These are phyloP conservation scores for Clitopilus passeckerianus DNA, from an alignment of 768 basidiomycete species.

Conservation along the genomic window DNA sequence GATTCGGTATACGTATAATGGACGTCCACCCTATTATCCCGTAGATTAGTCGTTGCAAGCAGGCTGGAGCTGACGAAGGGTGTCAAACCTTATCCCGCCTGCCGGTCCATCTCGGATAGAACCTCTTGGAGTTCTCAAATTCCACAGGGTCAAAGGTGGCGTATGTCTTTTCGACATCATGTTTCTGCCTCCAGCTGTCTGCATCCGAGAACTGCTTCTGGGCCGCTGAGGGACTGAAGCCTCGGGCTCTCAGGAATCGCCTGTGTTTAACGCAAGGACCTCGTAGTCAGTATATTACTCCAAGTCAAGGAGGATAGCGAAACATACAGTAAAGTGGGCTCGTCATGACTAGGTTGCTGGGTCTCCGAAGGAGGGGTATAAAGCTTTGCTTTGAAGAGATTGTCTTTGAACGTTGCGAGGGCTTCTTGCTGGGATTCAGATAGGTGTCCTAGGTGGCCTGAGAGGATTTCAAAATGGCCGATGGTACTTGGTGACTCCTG, in stretches of 20 bases:
- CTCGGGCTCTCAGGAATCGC: conserved; percentile 79
- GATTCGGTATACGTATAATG: conserved; percentile 73
- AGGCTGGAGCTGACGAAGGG: neutral
- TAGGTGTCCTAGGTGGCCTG: conserved; percentile 53
- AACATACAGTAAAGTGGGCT: conserved; percentile 60
- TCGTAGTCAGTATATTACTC: neutral
- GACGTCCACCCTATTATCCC: conserved; percentile 50
- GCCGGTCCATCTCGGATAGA: conserved; percentile 82
- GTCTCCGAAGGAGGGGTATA: conserved; percentile 35
- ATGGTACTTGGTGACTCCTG: neutral
- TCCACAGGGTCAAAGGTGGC: conserved; percentile 53
- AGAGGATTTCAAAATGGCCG: conserved; percentile 12
- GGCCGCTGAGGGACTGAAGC: conserved; percentile 58
- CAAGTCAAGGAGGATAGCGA: neutral
- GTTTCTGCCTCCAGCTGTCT: conserved; percentile 62
- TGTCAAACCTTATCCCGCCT: conserved; percentile 60
- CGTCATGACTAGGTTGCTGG: conserved; percentile 49
- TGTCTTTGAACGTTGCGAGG: conserved; percentile 49
- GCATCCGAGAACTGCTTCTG: conserved; percentile 66
- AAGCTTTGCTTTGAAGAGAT: conserved; percentile 43
- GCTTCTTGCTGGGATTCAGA: conserved; percentile 41
- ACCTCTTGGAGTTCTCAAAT: conserved; percentile 51
- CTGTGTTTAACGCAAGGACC: conserved; percentile 31
- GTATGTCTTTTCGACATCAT: conserved; percentile 62
- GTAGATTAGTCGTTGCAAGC: neutral